Base-by-base conservation (phyloP, 148 eudicot genomes). In the Rhododendron ferrugineum region DNA sequence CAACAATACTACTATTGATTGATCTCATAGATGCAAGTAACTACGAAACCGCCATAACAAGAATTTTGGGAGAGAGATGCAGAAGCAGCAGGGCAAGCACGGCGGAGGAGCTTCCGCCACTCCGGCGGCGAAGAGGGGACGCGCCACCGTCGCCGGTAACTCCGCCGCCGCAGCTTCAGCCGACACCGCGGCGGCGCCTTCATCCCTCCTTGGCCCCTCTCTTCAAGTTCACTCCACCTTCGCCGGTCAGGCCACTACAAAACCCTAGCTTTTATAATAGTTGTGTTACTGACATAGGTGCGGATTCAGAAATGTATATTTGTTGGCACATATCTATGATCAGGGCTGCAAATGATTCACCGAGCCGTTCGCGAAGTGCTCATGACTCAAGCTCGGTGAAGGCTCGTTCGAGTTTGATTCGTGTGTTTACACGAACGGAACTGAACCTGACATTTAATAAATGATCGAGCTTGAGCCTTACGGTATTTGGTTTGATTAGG, bases 111-210 rank as follows among this genome's bases (percentile, higher is more conserved):
- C 93, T 16, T 54, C 60, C 75, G 78, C 92, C 78, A 49, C 94
- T n/a, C 92, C 98, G 81, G 83, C 94, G 74, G 86, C 93, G 44
- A 96, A 96, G 88, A 88, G 99, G 83, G 98, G 98, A 46, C 99
- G 99, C 0, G 98, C 99, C 86, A 97, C 98, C 26, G 94, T 98
- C 90, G 91, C 91, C 36, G 88, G 82, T 30, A 92, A 76, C 85
- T 83, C 92, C 60, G 89, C 93, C 16, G 93, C 93, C 60, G 60
- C 60, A 14, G 90, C 92, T 1, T 90, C 92, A 18, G 90, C 87
- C 0, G 92, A 92, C 37, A 40, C 89, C 5, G 78, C 50, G 0
- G 95, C 98, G 4, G 70, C 70, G 13, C 98, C 99, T 0, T 85
- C 92, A 1, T 84, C 94, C 36, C 92, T 95, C 10, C 93, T 96